Base-by-base conservation (phyloP, 257 asterid genomes). In the Solanum etuberosum region DNA sequence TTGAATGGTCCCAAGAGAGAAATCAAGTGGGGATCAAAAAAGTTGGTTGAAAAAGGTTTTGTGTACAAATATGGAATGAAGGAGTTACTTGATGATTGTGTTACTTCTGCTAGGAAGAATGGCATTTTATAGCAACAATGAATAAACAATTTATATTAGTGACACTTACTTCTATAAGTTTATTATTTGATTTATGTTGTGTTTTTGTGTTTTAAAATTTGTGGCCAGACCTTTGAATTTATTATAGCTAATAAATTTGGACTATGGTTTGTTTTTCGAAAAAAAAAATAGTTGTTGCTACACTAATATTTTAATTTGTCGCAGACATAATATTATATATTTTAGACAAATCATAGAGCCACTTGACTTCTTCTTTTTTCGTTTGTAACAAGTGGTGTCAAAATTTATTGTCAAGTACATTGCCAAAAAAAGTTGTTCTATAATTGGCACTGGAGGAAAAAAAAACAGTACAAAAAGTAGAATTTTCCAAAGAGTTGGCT, bases 21-120 rank as follows among this genome's bases (percentile, higher is more conserved):
- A 54, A 91, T 89, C 23, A 89, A 73, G 27, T 95, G 94, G 95
- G 94, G 91, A 32, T 91, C 92, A 18, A 87, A 87, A 67, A 92
- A 92, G 92, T 89, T 94, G 63, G 89, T 91, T 85, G 91, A 92
- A 32, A 51, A 83, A 88, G 95, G 98, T 81, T 94, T 95, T 71
- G 72, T 37, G 11, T 93, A 93, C 90, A 92, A 91, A 27, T 89
- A 86, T 89, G 89, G 89, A 29, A 84, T 90, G 20, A 86, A 87
- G 67, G 76, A 68, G 85, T 87, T 76, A 21, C 29, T 93, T 5
- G 65, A 70, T 31, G 95, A 83, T 37, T 84, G 90, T 86, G 72
- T 95, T 83, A 80, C 29, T 23, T 89, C 91, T 86, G 93, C 91
- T 18, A 88, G 81, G 89, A 90, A 87, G 31, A 9, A 90, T 34